Base-by-base conservation (phyloP, 768 basidiomycete species). In the Boletus rex-veris region DNA sequence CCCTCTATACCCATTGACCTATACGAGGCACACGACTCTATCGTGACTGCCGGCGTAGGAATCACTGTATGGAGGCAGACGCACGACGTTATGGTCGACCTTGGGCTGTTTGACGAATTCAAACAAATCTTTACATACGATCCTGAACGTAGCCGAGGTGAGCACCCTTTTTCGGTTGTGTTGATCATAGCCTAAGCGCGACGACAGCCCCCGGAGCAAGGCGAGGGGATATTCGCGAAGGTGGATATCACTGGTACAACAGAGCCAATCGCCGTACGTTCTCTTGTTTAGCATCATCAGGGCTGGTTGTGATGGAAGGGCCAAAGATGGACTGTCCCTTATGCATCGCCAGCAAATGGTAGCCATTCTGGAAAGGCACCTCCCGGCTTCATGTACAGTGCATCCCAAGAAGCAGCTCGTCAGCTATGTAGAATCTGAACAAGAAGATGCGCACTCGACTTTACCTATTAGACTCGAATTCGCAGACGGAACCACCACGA, bases 41-140 rank as follows among this genome's bases (percentile, higher is more conserved):
- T 78, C 30, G 71, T 70, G 7, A 71, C 70, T 7, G 59, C 70
- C 12, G 78, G 77, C 7, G 74, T 72, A 6, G 76, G 80, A 63
- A 40, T 79, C 68, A 42, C 75, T 65, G 68, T 80, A 5, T 79
- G 79, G 80, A 62, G 62, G 10, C 66, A 77, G 38, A 79, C 78
- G 7, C 77, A 77, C 75, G 66, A 64, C 6, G 69, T 79, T n/a
- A 58, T 82, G 55, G 63, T 73, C 26, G 61, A 65, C 14, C 75
- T 82, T 45, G 78, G 75, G 0, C 54, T 82, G 3, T 66, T 71
- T 30, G 67, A 75, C 14, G 75, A 72, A 3, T 57, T 71, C 11
- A 52, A 53, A 24, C 49, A 54, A 16, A 58, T 67, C 9, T 52
- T 63, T 14, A 42, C 58, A 2, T 46, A 44, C 1, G 15, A 41